Conservation (phyloP, 2,329 filamentous ascomycete species). For the Metarhizium humberi region DNA sequence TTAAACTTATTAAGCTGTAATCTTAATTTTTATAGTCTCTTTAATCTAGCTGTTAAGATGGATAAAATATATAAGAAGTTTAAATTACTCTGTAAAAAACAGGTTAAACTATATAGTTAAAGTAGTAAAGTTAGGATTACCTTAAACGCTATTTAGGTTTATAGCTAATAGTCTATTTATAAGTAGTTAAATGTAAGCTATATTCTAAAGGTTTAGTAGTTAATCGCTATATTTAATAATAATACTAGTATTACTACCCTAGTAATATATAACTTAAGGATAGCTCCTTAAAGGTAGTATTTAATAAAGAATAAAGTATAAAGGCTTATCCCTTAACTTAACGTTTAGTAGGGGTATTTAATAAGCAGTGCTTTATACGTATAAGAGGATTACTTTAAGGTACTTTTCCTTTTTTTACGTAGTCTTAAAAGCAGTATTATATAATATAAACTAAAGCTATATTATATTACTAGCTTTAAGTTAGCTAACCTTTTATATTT, state of each 20-base stretch:
- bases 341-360: neutral
- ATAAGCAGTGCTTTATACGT: neutral
- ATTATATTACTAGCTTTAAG: constrained; percentile 20
- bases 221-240: constrained; percentile 50
- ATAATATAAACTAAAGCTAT: neutral
- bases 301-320: constrained; percentile 14
- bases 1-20: constrained; percentile 14
- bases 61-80: constrained; percentile 6
- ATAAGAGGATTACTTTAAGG: neutral
- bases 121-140: constrained; percentile 11
- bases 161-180: constrained; percentile 2
- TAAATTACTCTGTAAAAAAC: constrained; percentile 6
- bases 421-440: neutral
- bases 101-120: constrained; percentile 12
- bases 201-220: constrained; percentile 44
- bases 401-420: neutral
- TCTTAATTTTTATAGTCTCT: constrained; percentile 9
- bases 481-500: constrained; percentile 27
- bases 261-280: constrained; percentile 29
- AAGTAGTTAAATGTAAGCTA: constrained; percentile 13
- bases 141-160: constrained; percentile 3
- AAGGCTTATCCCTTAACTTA: neutral
- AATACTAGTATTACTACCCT: constrained; percentile 40
- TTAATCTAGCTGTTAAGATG: constrained; percentile 9
- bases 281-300: constrained; percentile 17